phyloP scores from a whole-genome alignment of 441 rosid genomes.

The Euphorbia celastroides region DNA sequence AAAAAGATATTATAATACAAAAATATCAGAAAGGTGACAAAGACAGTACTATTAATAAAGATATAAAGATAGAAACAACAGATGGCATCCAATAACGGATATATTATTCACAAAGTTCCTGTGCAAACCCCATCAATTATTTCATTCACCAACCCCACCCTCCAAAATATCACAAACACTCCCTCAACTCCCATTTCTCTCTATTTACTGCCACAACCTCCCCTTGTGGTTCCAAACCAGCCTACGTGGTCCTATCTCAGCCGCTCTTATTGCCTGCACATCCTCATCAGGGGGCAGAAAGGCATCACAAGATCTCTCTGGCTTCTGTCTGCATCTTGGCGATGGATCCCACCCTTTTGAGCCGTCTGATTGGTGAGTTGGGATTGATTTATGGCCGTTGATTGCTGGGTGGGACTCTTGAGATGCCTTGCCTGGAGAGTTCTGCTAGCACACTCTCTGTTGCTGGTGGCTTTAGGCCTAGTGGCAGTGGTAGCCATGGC shows the following conservation, averaged over 20 bases:
- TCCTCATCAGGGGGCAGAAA: neutral
- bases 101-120: conserved; percentile 13
- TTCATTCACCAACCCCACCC: neutral
- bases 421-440: conserved; percentile 78
- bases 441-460: conserved; percentile 71
- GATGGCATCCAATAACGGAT: conserved; percentile 10
- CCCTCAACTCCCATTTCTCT: conserved; percentile 26
- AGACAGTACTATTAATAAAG: neutral
- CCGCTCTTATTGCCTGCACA: conserved; percentile 2
- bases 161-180: neutral
- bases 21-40: neutral
- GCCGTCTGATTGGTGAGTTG: neutral
- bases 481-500: conserved; percentile 88
- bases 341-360: neutral
- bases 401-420: conserved; percentile 43
- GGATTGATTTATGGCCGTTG: conserved; percentile 23
- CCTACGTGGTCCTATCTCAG: conserved; percentile 22
- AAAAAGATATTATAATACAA: neutral
- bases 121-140: neutral
- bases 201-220: conserved; percentile 39
- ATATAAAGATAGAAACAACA: conserved; percentile 1
- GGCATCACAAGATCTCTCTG: neutral
- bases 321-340: neutral
- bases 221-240: conserved; percentile 23
- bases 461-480: conserved; percentile 87